Conservation (phyloP, 2,329 filamentous ascomycete genomes). For the Monosporascus sp. region DNA sequence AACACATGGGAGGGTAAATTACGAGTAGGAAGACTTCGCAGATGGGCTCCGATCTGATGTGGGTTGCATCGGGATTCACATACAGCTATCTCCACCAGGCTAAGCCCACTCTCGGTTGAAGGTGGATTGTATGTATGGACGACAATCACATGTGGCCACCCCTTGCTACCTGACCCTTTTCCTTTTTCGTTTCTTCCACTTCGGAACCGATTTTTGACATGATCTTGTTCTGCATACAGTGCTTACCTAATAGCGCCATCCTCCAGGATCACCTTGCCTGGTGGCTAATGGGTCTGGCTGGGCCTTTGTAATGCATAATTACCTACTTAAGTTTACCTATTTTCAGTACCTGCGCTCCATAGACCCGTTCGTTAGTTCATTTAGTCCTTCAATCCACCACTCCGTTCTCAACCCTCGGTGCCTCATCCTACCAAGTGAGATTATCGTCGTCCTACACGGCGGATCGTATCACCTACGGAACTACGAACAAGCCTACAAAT, state of each 20-base stretch:
- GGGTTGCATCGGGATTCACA: background rate
- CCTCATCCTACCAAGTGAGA: background rate
- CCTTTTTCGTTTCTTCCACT: background rate
- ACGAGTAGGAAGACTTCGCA: too few relatives aligned
- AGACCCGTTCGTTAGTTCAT: too few relatives aligned
- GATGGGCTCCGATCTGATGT: too few relatives aligned
- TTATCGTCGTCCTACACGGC: background rate
- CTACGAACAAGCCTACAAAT: background rate
- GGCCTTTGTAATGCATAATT: too few relatives aligned
- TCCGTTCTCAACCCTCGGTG: background rate
- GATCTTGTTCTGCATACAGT: too few relatives aligned
- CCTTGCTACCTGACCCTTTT: background rate
- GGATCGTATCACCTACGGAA: background rate
- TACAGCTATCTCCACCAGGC: background rate
- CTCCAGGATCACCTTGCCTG: too few relatives aligned
- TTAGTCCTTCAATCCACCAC: too few relatives aligned
- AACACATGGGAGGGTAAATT: too few relatives aligned
- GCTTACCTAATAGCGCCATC: too few relatives aligned
- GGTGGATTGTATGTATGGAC: background rate
- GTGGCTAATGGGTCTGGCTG: too few relatives aligned
- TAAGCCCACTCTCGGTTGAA: background rate
- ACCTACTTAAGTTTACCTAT: too few relatives aligned
- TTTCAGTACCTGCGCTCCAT: too few relatives aligned
- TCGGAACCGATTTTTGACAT: background rate
- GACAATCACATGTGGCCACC: background rate